Evolutionary conservation across 1,284 basidiomycete species (phyloP).

Genomic region (Inonotus obliquus): DNA sequence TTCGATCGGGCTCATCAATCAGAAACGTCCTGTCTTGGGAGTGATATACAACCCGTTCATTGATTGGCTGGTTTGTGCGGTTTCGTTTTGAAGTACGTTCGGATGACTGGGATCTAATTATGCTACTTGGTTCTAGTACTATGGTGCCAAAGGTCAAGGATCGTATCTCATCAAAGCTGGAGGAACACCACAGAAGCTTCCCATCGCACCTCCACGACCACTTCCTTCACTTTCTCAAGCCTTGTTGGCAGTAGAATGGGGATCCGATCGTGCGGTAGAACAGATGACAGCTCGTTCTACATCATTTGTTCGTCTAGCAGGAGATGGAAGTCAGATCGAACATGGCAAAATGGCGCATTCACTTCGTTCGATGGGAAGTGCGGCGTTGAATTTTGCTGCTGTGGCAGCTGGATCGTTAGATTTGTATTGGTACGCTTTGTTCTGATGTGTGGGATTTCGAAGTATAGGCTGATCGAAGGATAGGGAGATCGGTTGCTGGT

Average conservation of each 20-base stretch:
- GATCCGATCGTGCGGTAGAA: conserved; percentile 67
- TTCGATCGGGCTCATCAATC: conserved; percentile 86
- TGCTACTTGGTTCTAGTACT: conserved; percentile 49
- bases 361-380: conserved; percentile 78
- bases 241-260: conserved; percentile 89
- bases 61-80: conserved; percentile 58
- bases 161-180: conserved; percentile 64
- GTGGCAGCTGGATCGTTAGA: conserved; percentile 85
- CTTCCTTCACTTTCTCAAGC: conserved; percentile 77
- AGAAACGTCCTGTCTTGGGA: conserved; percentile 77
- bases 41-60: conserved; percentile 94
- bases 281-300: conserved; percentile 62
- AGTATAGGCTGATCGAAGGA: conserved; percentile 1
- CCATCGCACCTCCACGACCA: conserved; percentile 62
- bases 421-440: conserved; percentile 63
- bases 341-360: conserved; percentile 88
- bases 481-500: conserved; percentile 91
- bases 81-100: not conserved
- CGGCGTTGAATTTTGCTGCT: conserved; percentile 78
- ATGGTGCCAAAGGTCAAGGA: conserved; percentile 75
- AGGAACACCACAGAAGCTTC: conserved; percentile 61
- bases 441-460: conserved; percentile 10
- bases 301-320: conserved; percentile 76
- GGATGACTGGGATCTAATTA: not conserved
- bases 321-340: conserved; percentile 55